phyloP scores from a whole-genome alignment of 2,329 filamentous ascomycete genomes.

The Fusarium ramigenum region DNA sequence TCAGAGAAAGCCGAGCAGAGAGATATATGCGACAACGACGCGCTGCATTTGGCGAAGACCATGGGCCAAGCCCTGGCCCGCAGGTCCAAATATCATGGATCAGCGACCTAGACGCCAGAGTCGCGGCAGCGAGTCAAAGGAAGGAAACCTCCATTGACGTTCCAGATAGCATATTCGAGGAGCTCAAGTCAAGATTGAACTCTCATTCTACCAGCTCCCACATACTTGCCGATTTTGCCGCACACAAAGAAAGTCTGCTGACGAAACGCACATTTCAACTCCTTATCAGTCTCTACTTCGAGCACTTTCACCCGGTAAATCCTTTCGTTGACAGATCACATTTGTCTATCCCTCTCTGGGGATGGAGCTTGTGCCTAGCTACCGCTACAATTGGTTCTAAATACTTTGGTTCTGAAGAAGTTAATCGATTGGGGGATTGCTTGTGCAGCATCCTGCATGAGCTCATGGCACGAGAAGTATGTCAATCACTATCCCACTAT shows the following conservation, averaged over 20 bases:
- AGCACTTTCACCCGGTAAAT: background rate
- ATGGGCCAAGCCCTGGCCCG: background rate
- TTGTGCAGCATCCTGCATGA: background rate
- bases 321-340: background rate
- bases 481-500: accelerated
- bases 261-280: background rate
- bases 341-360: background rate
- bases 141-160: accelerated
- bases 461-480: background rate
- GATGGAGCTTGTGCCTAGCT: background rate
- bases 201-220: background rate
- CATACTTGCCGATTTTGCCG: background rate
- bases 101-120: background rate
- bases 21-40: background rate
- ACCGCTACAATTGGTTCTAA: background rate
- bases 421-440: background rate
- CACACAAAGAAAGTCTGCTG: background rate
- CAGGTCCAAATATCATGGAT: background rate
- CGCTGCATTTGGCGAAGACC: background rate
- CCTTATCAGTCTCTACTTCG: background rate
- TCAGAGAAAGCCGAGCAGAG: background rate
- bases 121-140: accelerated
- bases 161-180: background rate
- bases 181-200: background rate
- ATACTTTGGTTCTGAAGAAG: background rate